Conservation (phyloP, 345 rosid genomes). For the Brassica juncea region DNA sequence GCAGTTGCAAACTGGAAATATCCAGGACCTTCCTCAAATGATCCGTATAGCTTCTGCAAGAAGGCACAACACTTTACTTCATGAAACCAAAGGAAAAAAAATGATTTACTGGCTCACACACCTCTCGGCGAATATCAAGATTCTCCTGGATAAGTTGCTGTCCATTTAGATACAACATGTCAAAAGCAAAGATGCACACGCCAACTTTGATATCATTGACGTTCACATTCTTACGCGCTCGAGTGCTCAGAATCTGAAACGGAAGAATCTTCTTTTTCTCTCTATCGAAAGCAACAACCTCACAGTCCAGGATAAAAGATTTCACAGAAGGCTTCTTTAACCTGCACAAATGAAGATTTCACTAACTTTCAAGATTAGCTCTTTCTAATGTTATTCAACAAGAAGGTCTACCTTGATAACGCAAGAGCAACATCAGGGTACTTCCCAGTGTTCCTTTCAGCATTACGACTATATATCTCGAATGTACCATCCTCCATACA, state of each 20-base stretch:
- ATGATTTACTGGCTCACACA: constrained; percentile 30
- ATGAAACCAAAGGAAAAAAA: background rate
- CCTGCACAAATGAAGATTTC: constrained; percentile 47
- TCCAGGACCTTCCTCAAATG: constrained; percentile 84
- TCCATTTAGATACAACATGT: constrained; percentile 76
- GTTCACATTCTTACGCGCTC: constrained; percentile 85
- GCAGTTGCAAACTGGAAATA: constrained; percentile 87
- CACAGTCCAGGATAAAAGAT: constrained; percentile 91
- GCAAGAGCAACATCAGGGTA: constrained; percentile 83
- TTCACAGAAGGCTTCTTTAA: constrained; percentile 66
- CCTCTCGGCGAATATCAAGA: constrained; percentile 79
- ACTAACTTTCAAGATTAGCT: constrained; percentile 15
- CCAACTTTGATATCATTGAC: constrained; percentile 83
- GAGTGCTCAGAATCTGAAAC: constrained; percentile 80
- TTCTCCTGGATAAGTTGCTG: constrained; percentile 77
- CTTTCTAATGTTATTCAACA: constrained; percentile 17
- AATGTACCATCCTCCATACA: constrained; percentile 82
- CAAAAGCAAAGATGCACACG: constrained; percentile 93
- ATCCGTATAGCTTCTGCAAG: constrained; percentile 66
- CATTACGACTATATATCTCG: constrained; percentile 94
- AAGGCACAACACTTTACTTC: constrained; percentile 8
- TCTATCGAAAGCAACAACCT: constrained; percentile 84
- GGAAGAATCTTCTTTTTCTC: constrained; percentile 78
- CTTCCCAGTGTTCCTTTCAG: constrained; percentile 87
- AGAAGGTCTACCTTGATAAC: constrained; percentile 59